Base-by-base conservation (phyloP, 1,284 basidiomycete species). In the Ustilago tritici region DNA sequence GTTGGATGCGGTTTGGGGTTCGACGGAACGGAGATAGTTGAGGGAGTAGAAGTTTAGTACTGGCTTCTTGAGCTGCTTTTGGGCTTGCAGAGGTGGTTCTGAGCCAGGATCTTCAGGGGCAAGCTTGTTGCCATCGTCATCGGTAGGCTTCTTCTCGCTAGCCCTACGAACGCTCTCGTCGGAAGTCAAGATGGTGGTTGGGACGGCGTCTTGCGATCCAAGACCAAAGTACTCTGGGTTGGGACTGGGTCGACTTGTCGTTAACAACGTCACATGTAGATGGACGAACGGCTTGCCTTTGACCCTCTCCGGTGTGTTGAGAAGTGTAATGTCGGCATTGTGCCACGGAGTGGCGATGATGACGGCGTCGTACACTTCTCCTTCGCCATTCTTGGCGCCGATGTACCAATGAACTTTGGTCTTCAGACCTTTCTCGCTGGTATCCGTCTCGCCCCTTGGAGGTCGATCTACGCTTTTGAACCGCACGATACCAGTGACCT, bases 181-280 rank as follows among this genome's bases (percentile, higher is more conserved):
- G 14, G 81, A 77, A 8, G 95, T 95, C 59, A 98, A 87, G 65
- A 97, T 89, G 69, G 90, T 90, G 19, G 86, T 88, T 0, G 95
- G 93, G 5, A 92, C 87, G 11, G 86, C 86, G 0, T 88, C 73
- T 6, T 88, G 81, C 23, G 92, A 87, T 35, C 77, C 74, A 9
- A 74, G 19, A 0, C 89, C 89, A 86, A 98, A 95, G 87, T 95
- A 95, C 5, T 88, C 87, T 0, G 93, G 88, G 71, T 90, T 89
- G 3, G 93, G 89, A 4, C 87, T 87, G 3, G 90, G 86, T 1
- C 91, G 88, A 4, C 90, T 92, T 1, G 96, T 98, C 14, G 92
- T 90, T 54, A 98, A 88, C 17, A 96, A 89, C 8, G 96, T 97
- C 57, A 97, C 95, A 84, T 97, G 93, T 4, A 98, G 90, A 70